Base-by-base conservation (phyloP, 2,329 filamentous ascomycete genomes). In the Aspergillus floridensis region DNA sequence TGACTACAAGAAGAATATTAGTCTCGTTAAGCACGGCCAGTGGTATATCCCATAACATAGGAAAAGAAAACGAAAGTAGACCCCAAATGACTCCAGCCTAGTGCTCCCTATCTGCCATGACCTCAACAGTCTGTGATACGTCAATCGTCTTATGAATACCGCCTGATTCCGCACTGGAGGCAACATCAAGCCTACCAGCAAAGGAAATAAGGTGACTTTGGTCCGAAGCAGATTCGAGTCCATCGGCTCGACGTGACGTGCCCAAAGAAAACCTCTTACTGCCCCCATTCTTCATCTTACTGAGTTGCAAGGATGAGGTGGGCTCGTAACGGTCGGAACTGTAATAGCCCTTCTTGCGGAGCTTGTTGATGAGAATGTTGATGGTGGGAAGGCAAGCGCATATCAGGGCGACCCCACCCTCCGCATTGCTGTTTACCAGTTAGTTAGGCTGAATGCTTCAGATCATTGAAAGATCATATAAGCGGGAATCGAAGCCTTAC, bases 311-410 rank as follows among this genome's bases (percentile, higher is more conserved):
- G 5, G 65, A 63, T 1, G 70, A 71, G 46, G 60, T 63, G 8
- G 69, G 65, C 48, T 67, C 58, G 56, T 72, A 74, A 24, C 59
- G 63, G 48, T 70, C 65, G 3, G 70, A 69, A n/a, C 65, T 64
- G 65, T 70, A 69, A 57, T 58, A 44, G 16, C 38, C 60, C 24
- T 67, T 60, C 54, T 63, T 68, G 56, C 62, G 63, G 41, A 70
- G 60, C 48, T 71, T 65, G 49, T 58, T 57, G 44, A 72, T 53
- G 19, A 74, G 56, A 59, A 72, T 66, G 58, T 73, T 76, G 11
- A 75, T 53, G 1, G 70, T 66, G 1, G 74, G 74, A 5, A 76
- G 69, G 64, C 74, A 76, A 22, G 74, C 73, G 58, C 74, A 76
- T 58, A 76, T 76, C 26, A 76, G 58, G 5, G 72, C 74, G 47